Percentiles rank a stretch among this genome's conserved stretches.
Conservation (phyloP, 805 yeast species). For the Kregervanrija delftensis region DNA sequence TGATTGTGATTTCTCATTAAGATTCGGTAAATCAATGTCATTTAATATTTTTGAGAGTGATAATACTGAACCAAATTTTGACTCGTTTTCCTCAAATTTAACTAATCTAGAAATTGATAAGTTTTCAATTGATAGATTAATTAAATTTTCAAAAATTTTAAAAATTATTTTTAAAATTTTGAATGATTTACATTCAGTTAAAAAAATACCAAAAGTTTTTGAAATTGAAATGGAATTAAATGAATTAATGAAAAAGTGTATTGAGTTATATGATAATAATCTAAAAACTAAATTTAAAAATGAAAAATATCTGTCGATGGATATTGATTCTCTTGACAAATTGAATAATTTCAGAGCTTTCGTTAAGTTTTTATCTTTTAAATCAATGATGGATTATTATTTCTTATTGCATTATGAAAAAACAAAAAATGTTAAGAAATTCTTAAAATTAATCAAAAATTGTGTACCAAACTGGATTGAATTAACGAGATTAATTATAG, state of each 20-base stretch:
- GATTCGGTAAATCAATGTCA: constrained; percentile 17
- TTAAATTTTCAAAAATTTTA: constrained; percentile 13
- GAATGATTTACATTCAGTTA: constrained; percentile 14
- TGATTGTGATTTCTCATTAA: constrained; percentile 19
- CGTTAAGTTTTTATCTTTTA: constrained; percentile 4
- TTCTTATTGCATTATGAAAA: constrained; percentile 14
- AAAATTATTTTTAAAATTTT: constrained; percentile 16
- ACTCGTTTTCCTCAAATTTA: constrained; percentile 10
- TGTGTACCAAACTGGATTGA: not conserved
- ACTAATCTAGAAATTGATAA: constrained; percentile 15
- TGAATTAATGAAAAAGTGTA: constrained; percentile 7
- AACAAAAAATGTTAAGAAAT: constrained; percentile 2
- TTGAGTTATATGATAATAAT: not conserved
- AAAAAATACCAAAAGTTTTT: constrained; percentile 14
- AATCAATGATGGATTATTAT: constrained; percentile 10
- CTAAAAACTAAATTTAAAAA: not conserved
- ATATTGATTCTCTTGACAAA: constrained; percentile 1
- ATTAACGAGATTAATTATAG: not conserved
- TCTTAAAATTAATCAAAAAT: not conserved
- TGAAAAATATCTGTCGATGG: constrained; percentile 1
- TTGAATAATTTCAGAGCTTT: constrained; percentile 4
- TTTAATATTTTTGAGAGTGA: constrained; percentile 12
- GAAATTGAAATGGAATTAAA: constrained; percentile 17
- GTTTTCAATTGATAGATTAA: constrained; percentile 14
- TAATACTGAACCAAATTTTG: constrained; percentile 11